Evolutionary conservation across 805 yeast species (phyloP).

Genomic region (Komagataella phaffii): DNA sequence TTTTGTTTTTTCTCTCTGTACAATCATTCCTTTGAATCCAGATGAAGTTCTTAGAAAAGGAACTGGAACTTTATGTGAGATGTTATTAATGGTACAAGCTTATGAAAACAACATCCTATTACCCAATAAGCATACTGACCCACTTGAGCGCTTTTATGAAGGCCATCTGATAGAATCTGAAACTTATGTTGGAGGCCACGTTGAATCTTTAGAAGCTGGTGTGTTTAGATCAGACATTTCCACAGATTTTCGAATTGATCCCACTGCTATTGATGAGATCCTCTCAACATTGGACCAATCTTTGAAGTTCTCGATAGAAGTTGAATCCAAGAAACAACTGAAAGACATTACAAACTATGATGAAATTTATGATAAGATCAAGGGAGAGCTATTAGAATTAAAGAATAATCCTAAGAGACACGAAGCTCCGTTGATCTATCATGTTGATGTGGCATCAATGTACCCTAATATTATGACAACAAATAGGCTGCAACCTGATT

Average conservation of each 20-base stretch:
- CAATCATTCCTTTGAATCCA: conserved; percentile 90
- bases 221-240: conserved; percentile 86
- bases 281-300: conserved; percentile 63
- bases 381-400: conserved; percentile 38
- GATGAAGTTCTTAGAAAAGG: conserved; percentile 95
- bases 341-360: conserved; percentile 73
- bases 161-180: conserved; percentile 92
- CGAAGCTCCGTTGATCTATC: conserved; percentile 84
- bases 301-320: conserved; percentile 68
- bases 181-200: conserved; percentile 98
- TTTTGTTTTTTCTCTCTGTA: conserved; percentile 88
- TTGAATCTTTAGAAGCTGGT: conserved; percentile 95
- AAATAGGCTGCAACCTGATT: conserved; percentile 93
- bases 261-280: conserved; percentile 72
- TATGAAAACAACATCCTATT: conserved; percentile 61
- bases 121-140: conserved; percentile 91
- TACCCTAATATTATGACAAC: conserved; percentile 98
- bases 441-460: conserved; percentile 99
- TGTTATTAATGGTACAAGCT: conserved; percentile 95
- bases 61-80: conserved; percentile 96
- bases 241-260: conserved; percentile 63
- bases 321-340: conserved; percentile 61
- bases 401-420: conserved; percentile 47
- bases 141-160: conserved; percentile 86
- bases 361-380: conserved; percentile 52